phyloP scores from a whole-genome alignment of 768 basidiomycete genomes.

The Vararia minispora region DNA sequence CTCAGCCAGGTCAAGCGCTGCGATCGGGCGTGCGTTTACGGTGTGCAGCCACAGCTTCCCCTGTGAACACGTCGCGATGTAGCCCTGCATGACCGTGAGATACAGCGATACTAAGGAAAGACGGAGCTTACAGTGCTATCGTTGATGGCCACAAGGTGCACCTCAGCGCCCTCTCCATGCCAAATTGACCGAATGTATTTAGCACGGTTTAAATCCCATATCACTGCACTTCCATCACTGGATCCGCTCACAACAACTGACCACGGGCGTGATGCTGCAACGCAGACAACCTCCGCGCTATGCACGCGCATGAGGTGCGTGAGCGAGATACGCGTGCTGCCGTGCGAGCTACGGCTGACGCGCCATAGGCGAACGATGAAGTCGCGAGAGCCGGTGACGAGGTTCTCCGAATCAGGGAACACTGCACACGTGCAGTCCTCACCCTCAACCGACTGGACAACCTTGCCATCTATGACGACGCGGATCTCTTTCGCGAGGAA shows the following conservation, averaged over 20 bases:
- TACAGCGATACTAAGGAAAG: not conserved
- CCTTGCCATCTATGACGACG: constrained; percentile 52
- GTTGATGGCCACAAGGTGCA: constrained; percentile 68
- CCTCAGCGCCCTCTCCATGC: constrained; percentile 39
- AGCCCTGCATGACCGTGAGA: constrained; percentile 42
- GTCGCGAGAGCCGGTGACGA: constrained; percentile 75
- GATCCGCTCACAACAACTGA: constrained; percentile 76
- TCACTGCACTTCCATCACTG: constrained; percentile 71
- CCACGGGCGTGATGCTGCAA: constrained; percentile 74
- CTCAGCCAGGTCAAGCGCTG: constrained; percentile 52
- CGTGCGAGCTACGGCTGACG: constrained; percentile 29
- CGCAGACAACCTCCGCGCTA: constrained; percentile 49
- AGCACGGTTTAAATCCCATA: constrained; percentile 87
- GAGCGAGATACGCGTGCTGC: constrained; percentile 22
- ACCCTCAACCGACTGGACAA: constrained; percentile 69
- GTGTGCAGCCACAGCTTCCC: constrained; percentile 70
- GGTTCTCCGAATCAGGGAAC: constrained; percentile 61
- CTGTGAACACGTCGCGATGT: constrained; percentile 75
- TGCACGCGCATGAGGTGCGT: constrained; percentile 79
- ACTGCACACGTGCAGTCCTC: constrained; percentile 61
- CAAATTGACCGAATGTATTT: constrained; percentile 73
- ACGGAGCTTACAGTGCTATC: constrained; percentile 59
- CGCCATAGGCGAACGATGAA: constrained; percentile 82
- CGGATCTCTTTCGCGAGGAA: constrained; percentile 44
- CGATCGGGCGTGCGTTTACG: constrained; percentile 75